Conservation (phyloP, 352 stramenopile genomes). For the Phytophthora citricola region DNA sequence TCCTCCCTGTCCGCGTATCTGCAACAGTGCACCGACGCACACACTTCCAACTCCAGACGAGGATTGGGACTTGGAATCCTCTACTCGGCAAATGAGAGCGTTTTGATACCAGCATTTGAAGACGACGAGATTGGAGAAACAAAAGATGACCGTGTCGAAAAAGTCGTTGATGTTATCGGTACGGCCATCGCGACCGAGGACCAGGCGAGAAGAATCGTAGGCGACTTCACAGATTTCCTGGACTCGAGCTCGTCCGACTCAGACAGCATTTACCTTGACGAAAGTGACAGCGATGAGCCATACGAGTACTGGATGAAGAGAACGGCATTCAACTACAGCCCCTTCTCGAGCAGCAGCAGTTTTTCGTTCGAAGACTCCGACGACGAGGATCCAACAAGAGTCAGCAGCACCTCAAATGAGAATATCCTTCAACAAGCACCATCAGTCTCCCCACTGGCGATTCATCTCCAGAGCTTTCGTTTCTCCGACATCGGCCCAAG, state of each 20-base stretch:
- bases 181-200: background rate
- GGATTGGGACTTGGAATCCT: conserved; percentile 10
- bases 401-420: background rate
- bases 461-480: background rate
- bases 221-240: conserved; percentile 21
- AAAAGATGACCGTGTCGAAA: background rate
- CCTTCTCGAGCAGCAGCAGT: conserved; percentile 24
- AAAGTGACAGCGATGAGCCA: conserved; percentile 7
- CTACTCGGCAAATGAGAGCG: background rate
- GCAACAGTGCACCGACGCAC: conserved; percentile 15
- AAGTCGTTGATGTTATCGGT: background rate
- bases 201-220: background rate
- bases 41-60: conserved; percentile 3
- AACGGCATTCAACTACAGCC: conserved; percentile 13
- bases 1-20: background rate
- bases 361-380: conserved; percentile 19
- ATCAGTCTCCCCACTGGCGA: too few species aligned
- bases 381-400: conserved; percentile 1
- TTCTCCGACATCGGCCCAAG: conserved; percentile 9
- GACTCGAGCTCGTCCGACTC: conserved; percentile 11
- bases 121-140: background rate
- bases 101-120: background rate
- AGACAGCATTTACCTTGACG: background rate
- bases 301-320: conserved; percentile 21
- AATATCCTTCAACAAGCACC: background rate